Evolutionary conservation across 352 stramenopile genomes (phyloP).

Genomic region (Phytophthora colocasiae): DNA sequence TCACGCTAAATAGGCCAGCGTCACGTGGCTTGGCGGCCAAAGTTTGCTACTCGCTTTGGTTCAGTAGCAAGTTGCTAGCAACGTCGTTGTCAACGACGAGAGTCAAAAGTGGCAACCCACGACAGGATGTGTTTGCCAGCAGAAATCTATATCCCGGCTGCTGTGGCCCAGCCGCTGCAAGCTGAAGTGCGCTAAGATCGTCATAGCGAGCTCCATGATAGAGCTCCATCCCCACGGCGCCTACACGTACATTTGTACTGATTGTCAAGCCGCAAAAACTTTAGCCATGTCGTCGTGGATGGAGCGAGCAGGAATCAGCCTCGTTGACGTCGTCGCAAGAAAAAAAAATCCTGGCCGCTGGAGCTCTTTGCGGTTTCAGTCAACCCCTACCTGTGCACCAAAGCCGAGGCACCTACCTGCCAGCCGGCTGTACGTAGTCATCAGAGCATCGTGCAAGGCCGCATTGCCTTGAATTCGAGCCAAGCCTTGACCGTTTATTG

Average conservation of each 20-base stretch:
- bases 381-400: background rate
- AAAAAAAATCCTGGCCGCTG: slow-evolving; percentile 10
- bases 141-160: slow-evolving; percentile 12
- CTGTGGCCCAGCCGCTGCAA: slow-evolving; percentile 9
- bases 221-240: too few species aligned
- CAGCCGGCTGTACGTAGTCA: background rate
- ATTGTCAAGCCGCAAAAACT: too few species aligned
- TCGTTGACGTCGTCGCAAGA: slow-evolving; percentile 1
- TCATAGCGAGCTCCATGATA: too few species aligned
- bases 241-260: too few species aligned
- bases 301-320: slow-evolving; percentile 11
- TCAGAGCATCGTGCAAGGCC: background rate
- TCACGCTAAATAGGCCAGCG: background rate
- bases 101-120: slow-evolving; percentile 2
- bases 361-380: background rate
- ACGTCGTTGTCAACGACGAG: background rate
- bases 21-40: background rate
- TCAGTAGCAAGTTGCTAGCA: slow-evolving; percentile 5
- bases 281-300: background rate
- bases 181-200: background rate
- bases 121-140: slow-evolving; percentile 20
- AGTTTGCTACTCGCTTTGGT: background rate
- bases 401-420: background rate
- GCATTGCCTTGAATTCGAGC: background rate
- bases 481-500: too few species aligned